These are phyloP conservation scores for Pseudogymnoascus sp. DNA, from an alignment of 2,329 filamentous ascomycete genomes.

Conservation along the genomic window DNA sequence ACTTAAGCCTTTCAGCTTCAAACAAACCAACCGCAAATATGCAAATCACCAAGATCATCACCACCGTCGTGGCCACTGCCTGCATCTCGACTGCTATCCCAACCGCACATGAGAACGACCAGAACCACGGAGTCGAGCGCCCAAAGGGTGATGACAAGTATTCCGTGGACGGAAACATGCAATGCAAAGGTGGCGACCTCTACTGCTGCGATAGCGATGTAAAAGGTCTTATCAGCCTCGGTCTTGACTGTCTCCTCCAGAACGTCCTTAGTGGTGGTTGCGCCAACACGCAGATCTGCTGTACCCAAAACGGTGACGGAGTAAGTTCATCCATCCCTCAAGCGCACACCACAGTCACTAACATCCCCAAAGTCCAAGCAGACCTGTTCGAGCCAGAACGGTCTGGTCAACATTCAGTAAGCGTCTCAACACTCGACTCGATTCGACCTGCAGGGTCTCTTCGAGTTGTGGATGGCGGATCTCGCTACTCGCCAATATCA, in stretches of 20 bases:
- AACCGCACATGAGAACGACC: background rate
- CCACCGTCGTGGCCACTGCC: background rate
- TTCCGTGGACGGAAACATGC: too few species aligned
- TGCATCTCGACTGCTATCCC: background rate
- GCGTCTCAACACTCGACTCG: background rate
- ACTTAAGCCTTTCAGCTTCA: background rate
- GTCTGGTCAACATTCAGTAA: background rate
- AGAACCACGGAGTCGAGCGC: too few species aligned
- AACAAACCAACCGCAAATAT: conserved; percentile 3
- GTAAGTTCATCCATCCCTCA: background rate
- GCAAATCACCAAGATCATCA: conserved; percentile 6
- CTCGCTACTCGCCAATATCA: background rate
- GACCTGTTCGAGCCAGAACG: background rate
- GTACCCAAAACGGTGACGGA: background rate
- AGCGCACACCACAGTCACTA: background rate
- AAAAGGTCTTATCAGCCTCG: too few species aligned
- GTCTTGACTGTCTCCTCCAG: too few species aligned
- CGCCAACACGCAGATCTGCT: background rate
- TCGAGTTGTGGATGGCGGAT: too few species aligned
- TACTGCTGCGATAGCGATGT: too few species aligned
- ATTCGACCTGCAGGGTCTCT: too few species aligned
- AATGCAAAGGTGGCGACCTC: too few species aligned
- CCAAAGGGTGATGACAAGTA: too few species aligned
- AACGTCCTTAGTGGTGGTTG: background rate
- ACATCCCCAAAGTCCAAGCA: background rate